phyloP scores from a whole-genome alignment of 2,329 filamentous ascomycete genomes.

The Colletotrichum lini region DNA sequence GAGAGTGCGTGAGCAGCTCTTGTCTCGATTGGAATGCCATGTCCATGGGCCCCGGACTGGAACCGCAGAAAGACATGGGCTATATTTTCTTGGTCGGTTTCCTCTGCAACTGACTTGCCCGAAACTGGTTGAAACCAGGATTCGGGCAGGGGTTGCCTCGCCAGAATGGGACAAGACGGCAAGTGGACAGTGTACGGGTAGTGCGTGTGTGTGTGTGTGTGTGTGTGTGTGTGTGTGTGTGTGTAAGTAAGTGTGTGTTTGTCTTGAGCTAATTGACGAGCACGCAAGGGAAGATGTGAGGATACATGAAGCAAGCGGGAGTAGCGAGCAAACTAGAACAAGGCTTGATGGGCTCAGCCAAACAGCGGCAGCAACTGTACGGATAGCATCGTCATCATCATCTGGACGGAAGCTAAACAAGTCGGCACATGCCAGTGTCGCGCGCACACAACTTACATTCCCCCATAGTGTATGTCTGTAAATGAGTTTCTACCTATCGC shows the following conservation, averaged over 20 bases:
- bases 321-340: neutral
- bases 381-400: neutral
- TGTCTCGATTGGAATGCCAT: constrained; percentile 30
- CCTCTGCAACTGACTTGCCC: constrained; percentile 32
- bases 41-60: constrained; percentile 32
- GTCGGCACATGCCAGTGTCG: constrained; percentile 11
- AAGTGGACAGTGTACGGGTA: neutral
- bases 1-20: neutral
- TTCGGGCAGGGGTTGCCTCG: constrained; percentile 21
- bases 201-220: neutral
- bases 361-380: neutral
- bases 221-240: neutral
- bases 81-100: constrained; percentile 18
- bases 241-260: no score
- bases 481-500: neutral
- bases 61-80: constrained; percentile 32
- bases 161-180: constrained; percentile 29
- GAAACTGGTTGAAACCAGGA: constrained; percentile 40
- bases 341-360: neutral
- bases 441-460: neutral
- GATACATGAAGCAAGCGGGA: neutral
- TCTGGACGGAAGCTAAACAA: neutral
- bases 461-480: neutral
- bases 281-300: constrained; percentile 3
- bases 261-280: neutral